Base-by-base conservation (phyloP, 306 rosid genomes). In the Quercus robur region DNA sequence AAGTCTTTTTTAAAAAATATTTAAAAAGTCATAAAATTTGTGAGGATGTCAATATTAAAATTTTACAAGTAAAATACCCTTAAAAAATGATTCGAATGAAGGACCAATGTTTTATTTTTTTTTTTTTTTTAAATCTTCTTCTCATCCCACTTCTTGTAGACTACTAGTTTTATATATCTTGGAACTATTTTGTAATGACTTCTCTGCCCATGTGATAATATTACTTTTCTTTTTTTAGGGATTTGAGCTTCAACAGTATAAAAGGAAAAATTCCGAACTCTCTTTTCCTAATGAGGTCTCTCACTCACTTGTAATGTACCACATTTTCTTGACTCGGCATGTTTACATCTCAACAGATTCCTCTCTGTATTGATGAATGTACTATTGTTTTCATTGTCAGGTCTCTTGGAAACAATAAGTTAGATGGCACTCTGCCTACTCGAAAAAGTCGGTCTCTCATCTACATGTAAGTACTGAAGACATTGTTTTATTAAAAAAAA, bases 181-280 rank as follows among this genome's bases (percentile, higher is more conserved):
- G 11, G 3, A 62, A 13, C 20, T 5, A 13, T 57, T 23, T 71
- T 10, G n/a, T 75, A 56, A 38, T 25, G 63, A n/a, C 6, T 51
- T 74, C 56, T 61, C 17, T 62, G 54, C 7, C 28, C 56, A 21
- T 76, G 5, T 20, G 69, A 69, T 63, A 55, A 10, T 81, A 6
- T 28, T 82, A 25, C 46, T 7, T 70, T 2, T 55, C 3, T 35
- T 80, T n/a, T 72, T 86, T 62, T 85, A 94, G 98, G 87, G 98
- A 92, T 81, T 83, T 94, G 78, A 94, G 98, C 91, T 94, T 94
- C 93, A 94, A 94, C 82, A 89, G 79, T 76, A 73, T 94, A 74
- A 81, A 69, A 3, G 97, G 96, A 35, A 84, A 77, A 71, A 90
- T 90, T 80, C 89, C 89, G 2, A 78, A 19, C 72, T 88, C 92